Base-by-base conservation (phyloP, 306 rosid genomes). In the Sindora glabra region DNA sequence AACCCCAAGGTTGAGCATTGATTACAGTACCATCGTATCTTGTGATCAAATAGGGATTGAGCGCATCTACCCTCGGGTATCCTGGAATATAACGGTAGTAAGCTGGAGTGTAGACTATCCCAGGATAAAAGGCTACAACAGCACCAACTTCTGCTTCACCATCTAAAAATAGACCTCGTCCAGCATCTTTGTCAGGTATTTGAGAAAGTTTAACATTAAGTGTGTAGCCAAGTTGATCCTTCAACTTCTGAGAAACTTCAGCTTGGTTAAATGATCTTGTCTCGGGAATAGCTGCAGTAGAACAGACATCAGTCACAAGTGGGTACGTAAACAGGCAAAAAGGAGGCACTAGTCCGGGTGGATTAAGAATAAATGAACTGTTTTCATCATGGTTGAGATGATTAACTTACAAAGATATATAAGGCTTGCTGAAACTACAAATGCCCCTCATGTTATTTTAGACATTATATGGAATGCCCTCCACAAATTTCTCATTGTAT, bases 51-150 rank as follows among this genome's bases (percentile, higher is more conserved):
- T 89, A 83, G 2, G 96, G 76, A 64, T 92, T 92, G 16, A 54
- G 86, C 3, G 77, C 81, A 67, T 77, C 83, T 21, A 86, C 94
- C 70, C 73, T 86, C 2, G 96, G 99, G 71, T 92, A 92, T 58
- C 96, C 96, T 3, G 94, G 99, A 76, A 89, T 86, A 58, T 81
- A 84, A 7, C 84, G 94, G 74, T 92, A 89, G 74, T 80, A 83
- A 24, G 90, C 94, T 0, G 94, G 99, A 55, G 81, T 79, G 65
- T 89, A 92, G 65, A 86, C 69, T 34, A 89, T 69, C 10, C 95
- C 99, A 4, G 95, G 99, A 77, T 92, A 92, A 42, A 89, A 69
- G 34, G 94, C 96, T 60, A 92, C 48, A 16, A 86, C 86, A n/a
- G 90, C 21, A 46, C 96, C 95, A 2, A 80, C 84, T 68, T 86